These are phyloP conservation scores for Angomonas desouzai DNA, from an alignment of 208 protist genomes.

Conservation along the genomic window DNA sequence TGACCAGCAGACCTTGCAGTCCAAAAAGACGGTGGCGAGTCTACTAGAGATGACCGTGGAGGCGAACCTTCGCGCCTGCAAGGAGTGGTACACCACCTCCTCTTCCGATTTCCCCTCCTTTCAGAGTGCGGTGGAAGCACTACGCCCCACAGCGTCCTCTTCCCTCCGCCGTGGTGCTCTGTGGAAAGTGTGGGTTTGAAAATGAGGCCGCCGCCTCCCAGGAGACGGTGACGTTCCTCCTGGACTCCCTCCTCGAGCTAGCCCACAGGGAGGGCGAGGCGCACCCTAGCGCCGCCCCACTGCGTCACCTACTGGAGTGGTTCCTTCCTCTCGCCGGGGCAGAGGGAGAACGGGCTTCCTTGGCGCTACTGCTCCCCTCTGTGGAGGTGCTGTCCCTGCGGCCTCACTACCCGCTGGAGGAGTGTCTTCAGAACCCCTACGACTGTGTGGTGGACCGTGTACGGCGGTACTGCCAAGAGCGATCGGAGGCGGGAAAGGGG, in stretches of 20 bases:
- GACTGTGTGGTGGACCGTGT: conserved; percentile 25
- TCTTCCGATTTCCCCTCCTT: background rate
- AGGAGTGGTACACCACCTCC: conserved; percentile 8
- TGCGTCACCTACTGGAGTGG: background rate
- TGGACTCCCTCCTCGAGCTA: background rate
- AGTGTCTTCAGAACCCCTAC: conserved; percentile 32
- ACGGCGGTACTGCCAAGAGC: background rate
- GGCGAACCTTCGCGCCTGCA: conserved; percentile 33
- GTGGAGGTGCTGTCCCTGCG: conserved; percentile 41
- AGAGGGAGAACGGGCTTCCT: no score
- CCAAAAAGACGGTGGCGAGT: conserved; percentile 63
- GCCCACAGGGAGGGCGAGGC: no score
- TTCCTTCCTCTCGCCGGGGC: no score
- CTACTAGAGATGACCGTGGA: conserved; percentile 68
- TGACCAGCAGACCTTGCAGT: conserved; percentile 59
- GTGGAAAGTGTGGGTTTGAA: conserved; percentile 31
- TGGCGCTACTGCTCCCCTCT: background rate
- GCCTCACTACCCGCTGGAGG: conserved; percentile 22
- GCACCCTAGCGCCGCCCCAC: no score
- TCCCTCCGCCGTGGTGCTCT: conserved; percentile 24
- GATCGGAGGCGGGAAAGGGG: no score
- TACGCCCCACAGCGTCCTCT: conserved; percentile 4
- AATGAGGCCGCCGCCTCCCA: background rate
- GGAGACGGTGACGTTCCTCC: background rate
- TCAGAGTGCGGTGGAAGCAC: background rate